Evolutionary conservation across 495 filamentous ascomycete species (phyloP), one percentile per base, ranked within the genome.

Genomic region (Evernia prunastri): DNA sequence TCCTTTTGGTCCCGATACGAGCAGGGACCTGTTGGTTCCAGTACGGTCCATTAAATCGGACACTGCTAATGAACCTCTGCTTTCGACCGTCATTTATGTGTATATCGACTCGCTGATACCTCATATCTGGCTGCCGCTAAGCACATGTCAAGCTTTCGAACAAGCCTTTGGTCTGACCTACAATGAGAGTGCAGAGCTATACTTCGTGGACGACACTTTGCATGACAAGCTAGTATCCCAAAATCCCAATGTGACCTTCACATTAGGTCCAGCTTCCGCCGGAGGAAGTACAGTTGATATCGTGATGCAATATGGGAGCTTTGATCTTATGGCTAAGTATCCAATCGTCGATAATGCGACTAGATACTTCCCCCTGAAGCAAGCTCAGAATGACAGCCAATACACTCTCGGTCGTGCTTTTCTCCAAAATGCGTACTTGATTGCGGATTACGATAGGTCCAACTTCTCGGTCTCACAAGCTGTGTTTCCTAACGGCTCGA

Each of bases 51-150:
- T 86, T 60, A 56, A 43, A 9, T 56, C 47, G 3, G 29, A 59
- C 18, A 35, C 37, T 45, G 31, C 31, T 3, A 33, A 23, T 10
- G 23, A 7, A 18, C 8, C 27, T 1, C 63, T 56, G 8, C 51
- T 70, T 2, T 54, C 59, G 1, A 43, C 35, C 12, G 62, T 58
- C 0, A 74, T 72, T 17, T 64, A 40, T 12, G 54, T 64, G 12
- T 79, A 76, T 58, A 80, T 86, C 63, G 81, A 86, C 69, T 84
- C 82, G 9, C 77, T 76, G 0, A 74, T 83, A 18, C 74, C 83
- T 1, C 75, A 84, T 63, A 67, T 86, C 15, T 85, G 80, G 79
- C 77, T 86, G 4, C 83, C 83, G 1, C 59, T 72, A 5, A 68
- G 73, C 2, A 79, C 76, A 2, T 84, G 82, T 67, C 47, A 79